Evolutionary conservation across 306 rosid genomes (phyloP).

Genomic region (Medicago truncatula): DNA sequence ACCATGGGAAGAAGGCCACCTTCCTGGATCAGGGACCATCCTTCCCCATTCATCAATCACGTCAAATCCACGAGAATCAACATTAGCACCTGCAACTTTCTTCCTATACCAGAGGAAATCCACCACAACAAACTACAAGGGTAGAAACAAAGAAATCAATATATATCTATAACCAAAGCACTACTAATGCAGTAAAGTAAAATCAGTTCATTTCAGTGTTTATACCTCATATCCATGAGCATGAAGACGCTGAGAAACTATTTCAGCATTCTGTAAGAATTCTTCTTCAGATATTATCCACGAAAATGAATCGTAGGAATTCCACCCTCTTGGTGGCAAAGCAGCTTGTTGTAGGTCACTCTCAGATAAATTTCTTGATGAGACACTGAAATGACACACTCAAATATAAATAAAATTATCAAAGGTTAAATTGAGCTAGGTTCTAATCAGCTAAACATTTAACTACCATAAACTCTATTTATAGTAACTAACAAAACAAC

Average conservation of each 20-base stretch:
- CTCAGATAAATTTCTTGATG: constrained; percentile 45
- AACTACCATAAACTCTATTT: too few relatives aligned
- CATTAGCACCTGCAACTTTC: constrained; percentile 56
- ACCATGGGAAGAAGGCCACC: constrained; percentile 90
- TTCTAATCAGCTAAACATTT: too few relatives aligned
- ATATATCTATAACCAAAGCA: neutral
- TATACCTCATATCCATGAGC: constrained; percentile 81
- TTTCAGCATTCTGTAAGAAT: constrained; percentile 67
- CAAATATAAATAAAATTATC: too few relatives aligned
- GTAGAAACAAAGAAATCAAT: constrained; percentile 35
- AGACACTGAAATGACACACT: constrained; percentile 56
- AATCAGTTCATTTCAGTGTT: neutral
- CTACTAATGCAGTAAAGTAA: neutral
- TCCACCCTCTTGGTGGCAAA: constrained; percentile 95
- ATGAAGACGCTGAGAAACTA: constrained; percentile 59
- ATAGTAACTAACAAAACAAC: too few relatives aligned
- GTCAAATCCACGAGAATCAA: constrained; percentile 85
- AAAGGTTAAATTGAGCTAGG: neutral
- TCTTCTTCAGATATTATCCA: constrained; percentile 89
- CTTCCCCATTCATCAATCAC: constrained; percentile 97
- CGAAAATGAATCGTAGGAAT: neutral
- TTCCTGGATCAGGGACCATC: constrained; percentile 77
- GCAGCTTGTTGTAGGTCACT: constrained; percentile 50
- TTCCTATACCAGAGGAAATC: constrained; percentile 45
- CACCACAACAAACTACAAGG: constrained; percentile 85